Conservation (phyloP, 805 yeast genomes). For the Teunomyces cretensis region DNA sequence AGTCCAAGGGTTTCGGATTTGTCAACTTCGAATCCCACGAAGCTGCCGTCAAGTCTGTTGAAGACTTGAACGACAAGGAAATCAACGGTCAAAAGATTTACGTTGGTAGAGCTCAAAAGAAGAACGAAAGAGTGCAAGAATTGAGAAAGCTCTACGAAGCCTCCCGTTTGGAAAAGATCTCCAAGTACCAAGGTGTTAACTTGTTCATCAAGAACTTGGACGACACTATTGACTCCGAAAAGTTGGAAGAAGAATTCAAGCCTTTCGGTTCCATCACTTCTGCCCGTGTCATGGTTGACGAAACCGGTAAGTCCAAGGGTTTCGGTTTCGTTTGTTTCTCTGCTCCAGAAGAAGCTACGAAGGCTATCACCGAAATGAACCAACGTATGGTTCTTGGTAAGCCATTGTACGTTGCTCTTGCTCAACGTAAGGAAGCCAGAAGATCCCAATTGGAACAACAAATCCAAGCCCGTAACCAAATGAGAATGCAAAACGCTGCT, state of each 20-base stretch:
- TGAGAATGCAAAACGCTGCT: slow-evolving; percentile 96
- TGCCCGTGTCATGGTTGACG: slow-evolving; percentile 95
- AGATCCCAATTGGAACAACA: slow-evolving; percentile 96
- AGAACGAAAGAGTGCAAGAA: slow-evolving; percentile 94
- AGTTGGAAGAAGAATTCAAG: slow-evolving; percentile 85
- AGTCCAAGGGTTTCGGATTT: slow-evolving; percentile 94
- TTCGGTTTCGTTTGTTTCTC: slow-evolving; percentile 98
- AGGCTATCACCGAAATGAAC: slow-evolving; percentile 98
- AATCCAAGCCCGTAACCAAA: slow-evolving; percentile 95
- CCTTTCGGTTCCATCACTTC: slow-evolving; percentile 94
- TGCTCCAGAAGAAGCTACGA: slow-evolving; percentile 97
- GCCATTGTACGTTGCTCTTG: slow-evolving; percentile 97
- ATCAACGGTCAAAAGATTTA: slow-evolving; percentile 80
- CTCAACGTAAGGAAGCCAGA: slow-evolving; percentile 98
- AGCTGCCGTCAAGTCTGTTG: slow-evolving; percentile 88
- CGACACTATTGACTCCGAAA: slow-evolving; percentile 88
- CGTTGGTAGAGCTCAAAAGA: slow-evolving; percentile 99
- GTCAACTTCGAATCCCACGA: slow-evolving; percentile 88
- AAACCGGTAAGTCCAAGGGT: slow-evolving; percentile 92
- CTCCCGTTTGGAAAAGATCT: slow-evolving; percentile 84
- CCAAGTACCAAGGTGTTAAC: slow-evolving; percentile 97
- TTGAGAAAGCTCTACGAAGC: slow-evolving; percentile 93
- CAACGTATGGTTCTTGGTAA: slow-evolving; percentile 92
- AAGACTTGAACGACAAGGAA: slow-evolving; percentile 84
- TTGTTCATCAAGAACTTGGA: slow-evolving; percentile 95